These are phyloP conservation scores for Rusavskia elegans DNA, from an alignment of 495 filamentous ascomycete species.

Conservation along the genomic window DNA sequence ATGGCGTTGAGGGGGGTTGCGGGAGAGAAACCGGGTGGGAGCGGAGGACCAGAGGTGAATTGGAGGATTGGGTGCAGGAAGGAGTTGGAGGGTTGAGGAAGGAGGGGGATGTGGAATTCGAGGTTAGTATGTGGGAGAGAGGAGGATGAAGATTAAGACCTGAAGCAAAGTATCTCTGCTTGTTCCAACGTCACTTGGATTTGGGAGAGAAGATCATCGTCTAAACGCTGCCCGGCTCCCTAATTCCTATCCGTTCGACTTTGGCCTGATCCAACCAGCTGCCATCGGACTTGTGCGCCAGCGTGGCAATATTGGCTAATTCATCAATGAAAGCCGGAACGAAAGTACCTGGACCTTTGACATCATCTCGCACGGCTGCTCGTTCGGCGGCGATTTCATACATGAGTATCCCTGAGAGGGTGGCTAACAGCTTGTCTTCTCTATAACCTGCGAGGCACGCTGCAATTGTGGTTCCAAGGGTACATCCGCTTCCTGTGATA, in stretches of 20 bases:
- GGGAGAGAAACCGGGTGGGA: conserved; percentile 3
- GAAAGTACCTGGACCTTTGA: conserved; percentile 74
- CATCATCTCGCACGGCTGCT: conserved; percentile 43
- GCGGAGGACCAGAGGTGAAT: conserved; percentile 12
- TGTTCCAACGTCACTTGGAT: not conserved
- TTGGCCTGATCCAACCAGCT: conserved; percentile 41
- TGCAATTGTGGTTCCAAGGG: conserved; percentile 66
- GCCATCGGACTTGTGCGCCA: conserved; percentile 29
- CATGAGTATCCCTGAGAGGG: conserved; percentile 54
- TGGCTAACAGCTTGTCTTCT: conserved; percentile 48
- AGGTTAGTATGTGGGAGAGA: conserved; percentile 13
- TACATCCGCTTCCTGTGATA: conserved; percentile 82
- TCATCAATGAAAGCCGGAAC: conserved; percentile 74
- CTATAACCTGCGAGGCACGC: conserved; percentile 47
- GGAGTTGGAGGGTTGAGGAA: conserved; percentile 8
- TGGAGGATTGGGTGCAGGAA: conserved; percentile 14
- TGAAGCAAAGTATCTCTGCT: not conserved
- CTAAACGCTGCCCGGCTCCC: not conserved
- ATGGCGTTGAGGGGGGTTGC: conserved; percentile 3
- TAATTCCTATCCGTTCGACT: conserved; percentile 26
- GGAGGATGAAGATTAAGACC: not conserved
- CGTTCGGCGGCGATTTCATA: conserved; percentile 79
- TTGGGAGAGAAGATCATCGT: not conserved
- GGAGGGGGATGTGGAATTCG: conserved; percentile 13
- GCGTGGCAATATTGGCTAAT: conserved; percentile 34